phyloP scores from a whole-genome alignment of 1,284 basidiomycete genomes.

The Gymnopus androsaceus region DNA sequence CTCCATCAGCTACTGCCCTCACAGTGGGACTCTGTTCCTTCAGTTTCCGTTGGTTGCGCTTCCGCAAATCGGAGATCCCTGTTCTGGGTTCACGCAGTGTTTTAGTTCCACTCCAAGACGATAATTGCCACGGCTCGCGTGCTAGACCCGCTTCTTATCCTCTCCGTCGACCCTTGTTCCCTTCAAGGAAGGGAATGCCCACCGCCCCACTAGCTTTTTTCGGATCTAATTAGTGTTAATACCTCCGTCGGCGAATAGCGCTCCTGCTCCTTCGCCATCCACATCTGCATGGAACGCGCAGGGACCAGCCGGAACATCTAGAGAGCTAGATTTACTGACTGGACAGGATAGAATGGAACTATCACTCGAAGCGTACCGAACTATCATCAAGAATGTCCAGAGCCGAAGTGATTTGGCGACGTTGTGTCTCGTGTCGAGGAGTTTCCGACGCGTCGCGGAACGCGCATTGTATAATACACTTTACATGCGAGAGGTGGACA shows the following conservation, averaged over 20 bases:
- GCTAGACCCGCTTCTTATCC: not conserved
- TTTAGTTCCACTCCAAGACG: not conserved
- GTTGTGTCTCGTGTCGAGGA: slow-evolving; percentile 57
- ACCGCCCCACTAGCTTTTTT: not conserved
- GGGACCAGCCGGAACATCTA: not conserved
- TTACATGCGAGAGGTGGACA: slow-evolving; percentile 40
- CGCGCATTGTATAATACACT: slow-evolving; percentile 61
- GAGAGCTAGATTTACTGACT: slow-evolving; percentile 19
- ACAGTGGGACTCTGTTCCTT: not conserved
- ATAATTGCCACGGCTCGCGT: not conserved
- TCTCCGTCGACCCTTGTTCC: not conserved
- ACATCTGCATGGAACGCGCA: slow-evolving; percentile 1
- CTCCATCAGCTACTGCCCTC: not conserved
- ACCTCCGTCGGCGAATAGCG: not conserved
- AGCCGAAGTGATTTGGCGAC: slow-evolving; percentile 53
- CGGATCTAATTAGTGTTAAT: not conserved
- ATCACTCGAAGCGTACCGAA: slow-evolving; percentile 57
- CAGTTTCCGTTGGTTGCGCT: not conserved
- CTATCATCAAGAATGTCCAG: slow-evolving; percentile 52
- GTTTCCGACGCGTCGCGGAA: slow-evolving; percentile 56
- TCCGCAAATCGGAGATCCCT: not conserved
- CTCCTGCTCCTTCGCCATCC: not conserved
- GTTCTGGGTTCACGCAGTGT: not conserved
- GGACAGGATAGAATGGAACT: slow-evolving; percentile 60
- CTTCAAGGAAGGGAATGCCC: slow-evolving; percentile 4